phyloP scores from a whole-genome alignment of 805 yeast species.

The Myxozyma kluyveri region DNA sequence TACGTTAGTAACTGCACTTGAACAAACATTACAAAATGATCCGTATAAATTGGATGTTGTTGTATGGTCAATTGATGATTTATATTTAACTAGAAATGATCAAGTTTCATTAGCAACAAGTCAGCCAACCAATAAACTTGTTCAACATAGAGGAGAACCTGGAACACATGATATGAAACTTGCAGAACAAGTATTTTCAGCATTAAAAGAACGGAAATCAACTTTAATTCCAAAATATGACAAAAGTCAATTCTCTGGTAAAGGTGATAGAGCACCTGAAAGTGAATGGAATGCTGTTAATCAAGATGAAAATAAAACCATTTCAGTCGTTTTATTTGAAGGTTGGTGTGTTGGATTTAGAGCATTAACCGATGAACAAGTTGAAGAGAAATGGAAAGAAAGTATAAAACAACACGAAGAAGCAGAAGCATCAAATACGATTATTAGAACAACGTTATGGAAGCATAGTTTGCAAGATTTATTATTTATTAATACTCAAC shows the following conservation, averaged over 20 bases:
- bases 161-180: conserved; percentile 82
- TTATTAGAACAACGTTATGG: conserved; percentile 24
- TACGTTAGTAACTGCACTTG: conserved; percentile 20
- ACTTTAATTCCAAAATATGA: conserved; percentile 67
- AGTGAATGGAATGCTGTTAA: conserved; percentile 42
- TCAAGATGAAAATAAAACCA: conserved; percentile 35
- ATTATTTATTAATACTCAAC: conserved; percentile 49
- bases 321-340: conserved; percentile 74
- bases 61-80: conserved; percentile 75
- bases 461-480: conserved; percentile 37
- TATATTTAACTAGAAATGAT: conserved; percentile 65
- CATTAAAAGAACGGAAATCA: conserved; percentile 35
- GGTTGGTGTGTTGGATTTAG: conserved; percentile 92
- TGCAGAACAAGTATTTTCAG: conserved; percentile 32
- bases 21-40: conserved; percentile 7
- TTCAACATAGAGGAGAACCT: conserved; percentile 84
- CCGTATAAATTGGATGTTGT: conserved; percentile 33
- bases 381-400: conserved; percentile 32
- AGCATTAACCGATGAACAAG: conserved; percentile 40
- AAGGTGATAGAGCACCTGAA: conserved; percentile 66
- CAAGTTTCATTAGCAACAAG: conserved; percentile 49
- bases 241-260: conserved; percentile 66
- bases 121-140: conserved; percentile 50
- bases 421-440: conserved; percentile 17
- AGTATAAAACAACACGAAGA: background rate